Evolutionary conservation across 2,329 filamentous ascomycete genomes (phyloP).

Genomic region (Didymella exigua): DNA sequence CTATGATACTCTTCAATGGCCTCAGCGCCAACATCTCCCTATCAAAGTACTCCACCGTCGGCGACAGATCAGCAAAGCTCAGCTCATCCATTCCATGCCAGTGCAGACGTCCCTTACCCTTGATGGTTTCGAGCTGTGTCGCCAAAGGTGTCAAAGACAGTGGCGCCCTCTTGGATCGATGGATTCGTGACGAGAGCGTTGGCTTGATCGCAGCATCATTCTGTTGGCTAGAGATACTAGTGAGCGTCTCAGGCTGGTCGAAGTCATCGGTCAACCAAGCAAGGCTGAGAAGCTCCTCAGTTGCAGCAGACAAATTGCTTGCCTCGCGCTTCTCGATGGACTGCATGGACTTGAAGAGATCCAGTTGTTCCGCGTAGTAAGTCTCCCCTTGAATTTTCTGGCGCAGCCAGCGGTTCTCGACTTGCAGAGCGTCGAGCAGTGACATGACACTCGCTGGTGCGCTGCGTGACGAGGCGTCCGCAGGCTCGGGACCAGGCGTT

Average conservation of each 20-base stretch:
- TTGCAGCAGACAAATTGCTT: conserved; percentile 8
- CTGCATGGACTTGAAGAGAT: conserved; percentile 6
- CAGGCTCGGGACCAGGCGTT: conserved; percentile 14
- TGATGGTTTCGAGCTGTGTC: conserved; percentile 7
- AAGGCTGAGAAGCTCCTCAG: conserved; percentile 7
- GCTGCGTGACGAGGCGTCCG: conserved; percentile 10
- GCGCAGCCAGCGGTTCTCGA: conserved; percentile 41
- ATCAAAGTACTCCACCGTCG: conserved; percentile 11
- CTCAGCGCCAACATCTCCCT: conserved; percentile 3
- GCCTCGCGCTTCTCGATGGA: conserved; percentile 4
- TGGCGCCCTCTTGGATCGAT: background rate
- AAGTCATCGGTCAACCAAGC: conserved; percentile 7
- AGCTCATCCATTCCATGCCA: conserved; percentile 7
- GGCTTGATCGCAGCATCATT: background rate
- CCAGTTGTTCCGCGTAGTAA: conserved; percentile 14
- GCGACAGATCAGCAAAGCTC: conserved; percentile 15
- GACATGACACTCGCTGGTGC: conserved; percentile 24
- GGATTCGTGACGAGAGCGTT: background rate
- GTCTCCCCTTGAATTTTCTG: conserved; percentile 28
- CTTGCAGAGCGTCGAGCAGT: conserved; percentile 32
- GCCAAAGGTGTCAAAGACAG: conserved; percentile 1
- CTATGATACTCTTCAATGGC: conserved; percentile 3
- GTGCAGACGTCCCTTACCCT: conserved; percentile 8
- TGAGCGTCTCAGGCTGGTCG: conserved; percentile 1
- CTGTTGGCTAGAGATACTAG: conserved; percentile 8